Percentiles rank a stretch among this genome's conserved stretches.
These are phyloP conservation scores for Pseudogymnoascus sp. DNA, from an alignment of 2,329 filamentous ascomycete species.

Conservation along the genomic window DNA sequence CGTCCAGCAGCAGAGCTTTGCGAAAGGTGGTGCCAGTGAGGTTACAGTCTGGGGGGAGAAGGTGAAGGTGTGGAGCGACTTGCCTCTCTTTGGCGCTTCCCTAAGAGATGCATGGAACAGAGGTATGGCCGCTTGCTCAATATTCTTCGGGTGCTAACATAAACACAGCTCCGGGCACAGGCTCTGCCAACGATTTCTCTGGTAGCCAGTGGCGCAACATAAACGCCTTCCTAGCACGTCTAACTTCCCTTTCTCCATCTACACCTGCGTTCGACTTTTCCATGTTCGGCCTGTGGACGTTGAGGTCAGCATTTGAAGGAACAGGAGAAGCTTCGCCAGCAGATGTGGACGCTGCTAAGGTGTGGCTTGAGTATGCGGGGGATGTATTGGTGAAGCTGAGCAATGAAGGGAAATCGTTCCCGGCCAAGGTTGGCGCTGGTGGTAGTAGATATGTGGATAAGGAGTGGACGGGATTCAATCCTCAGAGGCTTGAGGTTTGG, in stretches of 20 bases:
- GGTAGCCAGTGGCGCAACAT: slow-evolving; percentile 17
- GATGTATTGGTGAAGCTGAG: slow-evolving; percentile 15
- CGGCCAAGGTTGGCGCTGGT: slow-evolving; percentile 15
- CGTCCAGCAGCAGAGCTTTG: slow-evolving; percentile 14
- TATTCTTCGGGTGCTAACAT: neutral
- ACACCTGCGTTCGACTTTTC: slow-evolving; percentile 21
- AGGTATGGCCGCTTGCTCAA: slow-evolving; percentile 14
- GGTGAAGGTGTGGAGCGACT: slow-evolving; percentile 23
- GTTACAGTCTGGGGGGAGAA: slow-evolving; percentile 15
- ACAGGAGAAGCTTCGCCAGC: slow-evolving; percentile 11
- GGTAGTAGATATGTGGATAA: slow-evolving; percentile 17
- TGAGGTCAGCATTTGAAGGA: slow-evolving; percentile 24
- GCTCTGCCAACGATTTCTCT: slow-evolving; percentile 12
- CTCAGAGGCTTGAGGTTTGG: slow-evolving; percentile 23
- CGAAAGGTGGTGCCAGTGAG: slow-evolving; percentile 14
- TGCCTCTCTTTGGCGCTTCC: slow-evolving; percentile 24
- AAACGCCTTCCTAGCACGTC: slow-evolving; percentile 22
- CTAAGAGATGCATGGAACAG: slow-evolving; percentile 24
- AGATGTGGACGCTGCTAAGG: slow-evolving; percentile 16
- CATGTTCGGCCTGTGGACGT: slow-evolving; percentile 23
- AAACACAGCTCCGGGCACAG: slow-evolving; percentile 14
- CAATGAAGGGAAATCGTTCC: slow-evolving; percentile 9
- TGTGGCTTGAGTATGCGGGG: slow-evolving; percentile 21
- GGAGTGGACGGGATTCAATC: slow-evolving; percentile 24
- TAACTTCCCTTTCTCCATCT: slow-evolving; percentile 17